These are phyloP conservation scores for Paramarasmius palmivorus DNA, from an alignment of 1,284 basidiomycete genomes.

Conservation along the genomic window DNA sequence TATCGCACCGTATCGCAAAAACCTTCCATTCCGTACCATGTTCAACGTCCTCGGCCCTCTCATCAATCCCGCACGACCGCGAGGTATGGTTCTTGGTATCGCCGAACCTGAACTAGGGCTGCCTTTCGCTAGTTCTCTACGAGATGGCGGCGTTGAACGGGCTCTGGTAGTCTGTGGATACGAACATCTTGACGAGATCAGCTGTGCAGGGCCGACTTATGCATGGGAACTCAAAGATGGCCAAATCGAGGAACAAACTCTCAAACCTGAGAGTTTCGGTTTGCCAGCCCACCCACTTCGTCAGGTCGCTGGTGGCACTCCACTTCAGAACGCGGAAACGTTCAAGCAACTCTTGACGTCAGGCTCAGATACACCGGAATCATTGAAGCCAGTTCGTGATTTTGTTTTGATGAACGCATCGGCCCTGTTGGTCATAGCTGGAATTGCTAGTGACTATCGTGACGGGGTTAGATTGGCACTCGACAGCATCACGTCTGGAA, in stretches of 20 bases:
- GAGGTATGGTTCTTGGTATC: conserved; percentile 89
- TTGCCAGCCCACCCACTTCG: conserved; percentile 68
- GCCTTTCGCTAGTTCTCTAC: conserved; percentile 81
- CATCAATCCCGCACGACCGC: conserved; percentile 88
- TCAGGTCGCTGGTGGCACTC: conserved; percentile 71
- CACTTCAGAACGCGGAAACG: conserved; percentile 73
- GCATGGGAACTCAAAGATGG: conserved; percentile 67
- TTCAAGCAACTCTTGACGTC: conserved; percentile 61
- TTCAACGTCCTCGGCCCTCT: conserved; percentile 97
- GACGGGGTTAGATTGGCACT: conserved; percentile 77
- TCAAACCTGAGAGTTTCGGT: conserved; percentile 72
- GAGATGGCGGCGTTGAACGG: conserved; percentile 69
- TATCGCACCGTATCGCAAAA: conserved; percentile 84
- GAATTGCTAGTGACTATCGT: conserved; percentile 66
- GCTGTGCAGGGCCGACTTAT: conserved; percentile 87
- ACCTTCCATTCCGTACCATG: conserved; percentile 93
- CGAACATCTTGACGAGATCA: conserved; percentile 94
- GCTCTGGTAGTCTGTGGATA: conserved; percentile 94
- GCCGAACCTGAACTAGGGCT: conserved; percentile 83
- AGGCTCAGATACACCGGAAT: conserved; percentile 49
- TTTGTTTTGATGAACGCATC: conserved; percentile 88
- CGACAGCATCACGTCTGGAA: conserved; percentile 72
- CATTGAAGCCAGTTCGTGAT: conserved; percentile 64
- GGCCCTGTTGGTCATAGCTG: conserved; percentile 80
- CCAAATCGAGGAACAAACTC: conserved; percentile 46